Base-by-base conservation (phyloP, 306 rosid species). In the Vicia faba region DNA sequence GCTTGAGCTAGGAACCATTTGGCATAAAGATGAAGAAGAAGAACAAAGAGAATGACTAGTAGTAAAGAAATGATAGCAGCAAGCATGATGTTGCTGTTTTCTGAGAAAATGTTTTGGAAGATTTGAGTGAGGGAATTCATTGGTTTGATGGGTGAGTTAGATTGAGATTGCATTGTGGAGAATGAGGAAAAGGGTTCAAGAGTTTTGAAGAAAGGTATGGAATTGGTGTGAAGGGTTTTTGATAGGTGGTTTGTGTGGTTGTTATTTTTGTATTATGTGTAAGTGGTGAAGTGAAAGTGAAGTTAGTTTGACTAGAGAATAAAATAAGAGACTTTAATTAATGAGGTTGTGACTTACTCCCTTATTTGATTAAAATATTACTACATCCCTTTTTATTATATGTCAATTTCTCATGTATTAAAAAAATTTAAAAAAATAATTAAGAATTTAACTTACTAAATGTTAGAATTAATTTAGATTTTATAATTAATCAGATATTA, bases 1-100 rank as follows among this genome's bases (percentile, higher is more conserved):
- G 92, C 84, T 7, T 85, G 97, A 31, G 89, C 80, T 0, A 88
- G 54, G 87, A 95, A 88, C 88, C 96, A 88, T 29, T 85, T 85
- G 25, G 99, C 99, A 73, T 88, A 95, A 66, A 89, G 72, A 44
- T 95, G 99, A 68, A 95, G 99, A 19, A 95, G 78, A 12, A 95
- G 82, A 54, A 95, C 99, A 76, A 95, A 95, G 84, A 95, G 92
- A 49, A 95, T 80, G 33, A 90, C 97, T 2, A 90, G 72, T 13
- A 95, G 86, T 18, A 95, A 74, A 8, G 96, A 88, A 61, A 95
- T 75, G 5, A 95, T 60, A 31, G 99, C 99, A 0, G 87, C 97
- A 13, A 95, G 86, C 92, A 90, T 83, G 64, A 90, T 80, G 81
- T 84, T 95, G 66, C 85, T 79, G 78, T 85, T 75, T 84, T 88